Percentiles rank a stretch among this genome's conserved stretches.
phyloP scores from a whole-genome alignment of 1,139 yeast species.

The Taphrina pruni region DNA sequence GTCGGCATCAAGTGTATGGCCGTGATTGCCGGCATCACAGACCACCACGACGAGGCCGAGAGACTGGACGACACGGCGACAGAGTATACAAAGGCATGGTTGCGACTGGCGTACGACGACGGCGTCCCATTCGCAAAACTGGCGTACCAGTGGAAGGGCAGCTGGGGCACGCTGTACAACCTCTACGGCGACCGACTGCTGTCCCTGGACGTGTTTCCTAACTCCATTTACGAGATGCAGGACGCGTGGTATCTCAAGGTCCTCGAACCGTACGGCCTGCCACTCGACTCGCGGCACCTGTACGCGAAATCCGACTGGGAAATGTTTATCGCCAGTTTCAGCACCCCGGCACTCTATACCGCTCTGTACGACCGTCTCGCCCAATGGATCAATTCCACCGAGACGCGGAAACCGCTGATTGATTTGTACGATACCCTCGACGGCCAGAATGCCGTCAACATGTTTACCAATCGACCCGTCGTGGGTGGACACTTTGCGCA shows the following conservation, averaged over 20 bases:
- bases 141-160: slow-evolving; percentile 36
- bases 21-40: slow-evolving; percentile 17
- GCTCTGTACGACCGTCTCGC: slow-evolving; percentile 11
- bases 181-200: slow-evolving; percentile 19
- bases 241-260: slow-evolving; percentile 21
- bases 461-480: slow-evolving; percentile 33
- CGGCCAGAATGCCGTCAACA: slow-evolving; percentile 14
- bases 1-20: slow-evolving; percentile 34
- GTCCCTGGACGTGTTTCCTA: slow-evolving; percentile 8
- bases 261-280: slow-evolving; percentile 29
- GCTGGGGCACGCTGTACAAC: slow-evolving; percentile 32
- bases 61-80: neutral
- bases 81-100: slow-evolving; percentile 11
- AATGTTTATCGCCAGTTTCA: slow-evolving; percentile 20
- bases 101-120: slow-evolving; percentile 20
- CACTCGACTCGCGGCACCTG: slow-evolving; percentile 32
- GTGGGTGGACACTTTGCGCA: slow-evolving; percentile 37
- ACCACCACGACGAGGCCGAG: neutral
- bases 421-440: slow-evolving; percentile 34
- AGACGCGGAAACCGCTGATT: slow-evolving; percentile 23
- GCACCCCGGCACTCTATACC: neutral
- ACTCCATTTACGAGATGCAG: slow-evolving; percentile 18
- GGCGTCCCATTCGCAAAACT: slow-evolving; percentile 25
- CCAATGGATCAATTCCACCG: slow-evolving; percentile 24
- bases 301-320: slow-evolving; percentile 37